These are phyloP conservation scores for Heliosperma pusillum DNA, from an alignment of 148 eudicot genomes.

Conservation along the genomic window DNA sequence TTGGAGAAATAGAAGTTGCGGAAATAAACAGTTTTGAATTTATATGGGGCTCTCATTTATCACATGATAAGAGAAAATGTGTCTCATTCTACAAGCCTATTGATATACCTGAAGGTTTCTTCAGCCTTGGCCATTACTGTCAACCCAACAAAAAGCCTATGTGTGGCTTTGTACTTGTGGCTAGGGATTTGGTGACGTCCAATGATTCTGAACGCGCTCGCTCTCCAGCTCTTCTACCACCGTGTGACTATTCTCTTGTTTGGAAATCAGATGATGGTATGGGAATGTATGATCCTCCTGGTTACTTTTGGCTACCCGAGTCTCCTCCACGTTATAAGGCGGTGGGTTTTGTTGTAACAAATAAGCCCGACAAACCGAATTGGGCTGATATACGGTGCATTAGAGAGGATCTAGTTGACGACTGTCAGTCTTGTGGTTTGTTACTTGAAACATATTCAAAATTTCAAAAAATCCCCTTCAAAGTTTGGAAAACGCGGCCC, in stretches of 20 bases:
- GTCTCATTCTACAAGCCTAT: slow-evolving; percentile 70
- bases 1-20: slow-evolving; percentile 79
- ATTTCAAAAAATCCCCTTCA: slow-evolving; percentile 35
- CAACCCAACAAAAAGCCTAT: slow-evolving; percentile 51
- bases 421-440: slow-evolving; percentile 48
- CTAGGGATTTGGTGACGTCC: slow-evolving; percentile 33
- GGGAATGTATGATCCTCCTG: slow-evolving; percentile 40
- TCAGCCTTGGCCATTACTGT: slow-evolving; percentile 72
- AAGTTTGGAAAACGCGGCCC: slow-evolving; percentile 75
- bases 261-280: slow-evolving; percentile 74
- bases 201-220: slow-evolving; percentile 10
- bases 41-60: slow-evolving; percentile 59
- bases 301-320: slow-evolving; percentile 78
- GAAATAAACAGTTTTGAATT: slow-evolving; percentile 55
- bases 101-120: slow-evolving; percentile 61
- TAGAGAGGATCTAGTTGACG: slow-evolving; percentile 67
- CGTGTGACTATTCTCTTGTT: slow-evolving; percentile 59
- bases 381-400: slow-evolving; percentile 63
- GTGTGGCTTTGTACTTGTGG: slow-evolving; percentile 62
- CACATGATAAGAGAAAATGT: slow-evolving; percentile 40
- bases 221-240: slow-evolving; percentile 55
- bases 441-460: slow-evolving; percentile 35
- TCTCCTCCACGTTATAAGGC: slow-evolving; percentile 83
- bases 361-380: slow-evolving; percentile 48
- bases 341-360: slow-evolving; percentile 70